A percentile compares a stretch with the other conserved stretches of the same genome.
phyloP scores from a whole-genome alignment of 352 stramenopile genomes.

The Phytopythium chamaehyphon region DNA sequence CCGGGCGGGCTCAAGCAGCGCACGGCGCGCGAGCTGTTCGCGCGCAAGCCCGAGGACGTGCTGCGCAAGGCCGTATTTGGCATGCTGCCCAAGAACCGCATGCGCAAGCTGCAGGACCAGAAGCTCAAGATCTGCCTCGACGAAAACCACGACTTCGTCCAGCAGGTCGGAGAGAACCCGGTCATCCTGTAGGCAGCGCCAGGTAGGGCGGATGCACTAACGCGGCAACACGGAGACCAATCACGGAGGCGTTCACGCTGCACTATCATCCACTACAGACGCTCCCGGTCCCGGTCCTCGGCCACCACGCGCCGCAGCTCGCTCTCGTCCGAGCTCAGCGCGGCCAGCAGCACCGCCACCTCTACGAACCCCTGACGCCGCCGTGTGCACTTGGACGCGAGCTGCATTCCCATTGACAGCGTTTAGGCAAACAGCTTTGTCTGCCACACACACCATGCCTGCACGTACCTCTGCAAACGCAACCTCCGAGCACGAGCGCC shows the following conservation, averaged over 20 bases:
- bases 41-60: conserved; percentile 94
- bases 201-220: background rate
- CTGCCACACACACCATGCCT: background rate
- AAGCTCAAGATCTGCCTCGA: conserved; percentile 97
- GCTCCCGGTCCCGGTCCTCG: too few relatives aligned
- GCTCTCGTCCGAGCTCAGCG: conserved; percentile 21
- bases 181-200: conserved; percentile 53
- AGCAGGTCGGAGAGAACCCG: conserved; percentile 85
- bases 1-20: conserved; percentile 95
- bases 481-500: conserved; percentile 33
- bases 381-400: conserved; percentile 28
- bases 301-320: conserved; percentile 21
- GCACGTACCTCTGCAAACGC: conserved; percentile 39
- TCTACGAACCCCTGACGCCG: conserved; percentile 27
- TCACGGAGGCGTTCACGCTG: too few relatives aligned
- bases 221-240: too few relatives aligned
- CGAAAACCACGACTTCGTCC: conserved; percentile 89
- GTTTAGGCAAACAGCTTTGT: background rate
- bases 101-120: conserved; percentile 92
- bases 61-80: conserved; percentile 95
- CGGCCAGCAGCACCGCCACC: conserved; percentile 26
- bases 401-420: conserved; percentile 11
- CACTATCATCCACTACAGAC: too few relatives aligned
- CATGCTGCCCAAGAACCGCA: conserved; percentile 98
- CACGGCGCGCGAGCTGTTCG: conserved; percentile 92